Evolutionary conservation across 83 land plant genomes (phyloP).

Genomic region (Picea abies): DNA sequence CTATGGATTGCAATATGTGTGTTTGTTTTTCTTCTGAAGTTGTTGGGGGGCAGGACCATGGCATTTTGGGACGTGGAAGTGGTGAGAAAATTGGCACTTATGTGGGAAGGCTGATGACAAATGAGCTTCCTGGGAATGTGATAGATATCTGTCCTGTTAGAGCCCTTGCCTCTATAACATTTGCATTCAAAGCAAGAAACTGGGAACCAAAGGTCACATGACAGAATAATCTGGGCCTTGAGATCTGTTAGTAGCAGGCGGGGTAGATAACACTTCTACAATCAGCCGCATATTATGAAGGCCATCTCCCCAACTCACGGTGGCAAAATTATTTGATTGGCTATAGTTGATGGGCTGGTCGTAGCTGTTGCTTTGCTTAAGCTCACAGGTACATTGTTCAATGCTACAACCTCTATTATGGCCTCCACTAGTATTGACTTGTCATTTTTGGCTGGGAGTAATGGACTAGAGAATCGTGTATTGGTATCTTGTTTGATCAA

Average conservation of each 20-base stretch:
- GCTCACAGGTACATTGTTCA: no score
- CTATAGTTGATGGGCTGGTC: no score
- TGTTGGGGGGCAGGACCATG: slow-evolving; percentile 96
- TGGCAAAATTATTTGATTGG: no score
- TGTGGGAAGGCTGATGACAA: slow-evolving; percentile 92
- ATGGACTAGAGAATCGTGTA: not conserved
- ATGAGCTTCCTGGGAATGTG: slow-evolving; percentile 98
- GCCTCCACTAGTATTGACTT: no score
- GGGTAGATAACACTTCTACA: no score
- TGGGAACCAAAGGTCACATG: slow-evolving; percentile 80
- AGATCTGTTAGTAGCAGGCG: no score
- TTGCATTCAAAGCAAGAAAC: slow-evolving; percentile 96
- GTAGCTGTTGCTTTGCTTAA: no score
- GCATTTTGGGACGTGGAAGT: slow-evolving; percentile 97
- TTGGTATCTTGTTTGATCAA: slow-evolving; percentile 7
- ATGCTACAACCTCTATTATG: no score
- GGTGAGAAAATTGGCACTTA: slow-evolving; percentile 99
- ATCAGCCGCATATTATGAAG: no score
- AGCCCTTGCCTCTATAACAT: slow-evolving; percentile 95
- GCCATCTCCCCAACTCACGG: no score
- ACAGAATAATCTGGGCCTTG: no score
- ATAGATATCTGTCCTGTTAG: slow-evolving; percentile 98
- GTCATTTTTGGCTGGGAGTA: not conserved
- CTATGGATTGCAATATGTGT: slow-evolving; percentile 55
- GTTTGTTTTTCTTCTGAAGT: slow-evolving; percentile 95